Evolutionary conservation across 2,329 filamentous ascomycete genomes (phyloP).

Genomic region (Lecanicillium sp.): DNA sequence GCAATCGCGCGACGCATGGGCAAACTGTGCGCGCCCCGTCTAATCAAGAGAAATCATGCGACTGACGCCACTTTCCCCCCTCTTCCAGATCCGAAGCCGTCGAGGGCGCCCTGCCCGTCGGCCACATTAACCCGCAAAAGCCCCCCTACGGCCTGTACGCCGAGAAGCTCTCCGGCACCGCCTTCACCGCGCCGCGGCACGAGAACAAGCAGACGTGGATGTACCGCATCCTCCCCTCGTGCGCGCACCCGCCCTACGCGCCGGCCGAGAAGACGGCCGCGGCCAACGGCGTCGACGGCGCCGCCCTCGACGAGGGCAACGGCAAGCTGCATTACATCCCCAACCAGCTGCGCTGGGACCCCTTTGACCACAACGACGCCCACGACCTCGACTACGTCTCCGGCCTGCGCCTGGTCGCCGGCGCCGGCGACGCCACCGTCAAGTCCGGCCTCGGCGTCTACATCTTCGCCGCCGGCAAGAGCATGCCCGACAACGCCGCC

Average conservation of each 20-base stretch:
- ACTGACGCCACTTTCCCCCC: neutral
- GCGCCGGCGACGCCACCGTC: conserved; percentile 67
- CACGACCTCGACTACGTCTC: conserved; percentile 40
- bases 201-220: conserved; percentile 69
- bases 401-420: conserved; percentile 63
- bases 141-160: conserved; percentile 73
- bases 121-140: conserved; percentile 77
- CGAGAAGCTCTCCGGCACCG: conserved; percentile 69
- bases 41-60: too few species aligned
- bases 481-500: conserved; percentile 62
- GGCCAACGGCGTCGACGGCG: conserved; percentile 20
- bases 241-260: conserved; percentile 52
- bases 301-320: conserved; percentile 14
- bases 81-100: conserved; percentile 64
- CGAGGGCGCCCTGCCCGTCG: conserved; percentile 65
- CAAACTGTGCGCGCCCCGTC: too few species aligned
- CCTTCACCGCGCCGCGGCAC: conserved; percentile 63
- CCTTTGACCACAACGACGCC: conserved; percentile 61
- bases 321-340: conserved; percentile 64
- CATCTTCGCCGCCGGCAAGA: conserved; percentile 66
- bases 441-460: conserved; percentile 72
- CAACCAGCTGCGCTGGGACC: conserved; percentile 76
- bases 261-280: conserved; percentile 31
- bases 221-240: conserved; percentile 62
- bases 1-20: too few species aligned